These are phyloP conservation scores for Mucor ambiguus DNA, from an alignment of 371 early-diverging fungal species.

Conservation along the genomic window DNA sequence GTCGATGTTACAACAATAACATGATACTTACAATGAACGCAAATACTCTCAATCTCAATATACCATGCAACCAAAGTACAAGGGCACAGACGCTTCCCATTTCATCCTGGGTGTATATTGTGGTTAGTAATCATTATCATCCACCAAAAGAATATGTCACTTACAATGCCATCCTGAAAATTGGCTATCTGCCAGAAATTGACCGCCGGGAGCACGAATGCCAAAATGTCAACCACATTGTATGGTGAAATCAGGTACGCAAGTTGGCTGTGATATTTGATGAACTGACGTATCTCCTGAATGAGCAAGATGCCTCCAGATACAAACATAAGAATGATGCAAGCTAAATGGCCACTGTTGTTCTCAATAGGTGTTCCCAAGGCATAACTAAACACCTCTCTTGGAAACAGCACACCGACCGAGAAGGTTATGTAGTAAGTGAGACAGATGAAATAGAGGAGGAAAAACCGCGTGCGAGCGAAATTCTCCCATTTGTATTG, in stretches of 20 bases:
- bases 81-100: conserved; percentile 5
- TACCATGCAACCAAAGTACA: conserved; percentile 13
- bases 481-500: conserved; percentile 21
- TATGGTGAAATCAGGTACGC: conserved; percentile 10
- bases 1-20: too few species aligned
- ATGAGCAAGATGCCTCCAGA: neutral
- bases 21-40: conserved; percentile 15
- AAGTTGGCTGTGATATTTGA: neutral
- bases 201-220: conserved; percentile 4
- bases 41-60: conserved; percentile 9
- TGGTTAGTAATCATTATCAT: neutral
- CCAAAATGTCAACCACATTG: conserved; percentile 12
- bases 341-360: conserved; percentile 2
- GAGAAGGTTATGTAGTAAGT: conserved; percentile 11
- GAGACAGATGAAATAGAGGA: neutral
- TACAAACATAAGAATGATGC: conserved; percentile 8
- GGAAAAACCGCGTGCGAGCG: neutral
- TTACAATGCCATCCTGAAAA: too few species aligned
- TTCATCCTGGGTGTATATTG: conserved; percentile 2
- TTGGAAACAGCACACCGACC: conserved; percentile 6
- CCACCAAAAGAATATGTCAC: neutral
- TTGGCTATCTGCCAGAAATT: neutral
- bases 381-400: conserved; percentile 4
- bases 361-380: neutral
- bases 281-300: conserved; percentile 10